A percentile compares a stretch with the other conserved stretches of the same genome.
phyloP scores from a whole-genome alignment of 2,329 filamentous ascomycete genomes.

The Trichoderma breve region DNA sequence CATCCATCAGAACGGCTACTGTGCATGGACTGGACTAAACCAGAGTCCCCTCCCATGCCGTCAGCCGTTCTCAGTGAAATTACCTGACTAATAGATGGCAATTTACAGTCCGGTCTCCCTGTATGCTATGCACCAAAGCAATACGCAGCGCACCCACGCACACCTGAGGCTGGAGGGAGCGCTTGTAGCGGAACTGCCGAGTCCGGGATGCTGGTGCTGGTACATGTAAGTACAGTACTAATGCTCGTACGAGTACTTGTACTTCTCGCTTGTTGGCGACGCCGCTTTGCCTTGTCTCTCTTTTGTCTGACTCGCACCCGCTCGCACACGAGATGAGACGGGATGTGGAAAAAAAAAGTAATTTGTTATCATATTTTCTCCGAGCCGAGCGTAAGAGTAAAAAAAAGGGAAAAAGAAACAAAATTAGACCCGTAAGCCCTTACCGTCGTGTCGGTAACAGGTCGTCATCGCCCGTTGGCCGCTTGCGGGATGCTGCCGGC shows the following conservation, averaged over 20 bases:
- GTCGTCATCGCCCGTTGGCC: neutral
- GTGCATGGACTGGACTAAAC: neutral
- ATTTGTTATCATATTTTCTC: neutral
- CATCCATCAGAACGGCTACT: neutral
- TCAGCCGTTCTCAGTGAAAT: neutral
- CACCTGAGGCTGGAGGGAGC: neutral
- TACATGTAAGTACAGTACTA: neutral
- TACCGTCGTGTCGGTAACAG: slow-evolving; percentile 9
- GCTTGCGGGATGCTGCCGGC: neutral
- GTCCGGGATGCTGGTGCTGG: neutral
- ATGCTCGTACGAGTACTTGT: neutral
- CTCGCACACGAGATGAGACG: neutral
- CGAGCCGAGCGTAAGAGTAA: neutral
- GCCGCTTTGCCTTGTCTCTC: neutral
- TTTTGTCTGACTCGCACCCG: neutral
- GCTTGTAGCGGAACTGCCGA: slow-evolving; percentile 6
- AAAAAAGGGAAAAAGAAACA: neutral
- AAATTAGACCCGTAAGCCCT: neutral
- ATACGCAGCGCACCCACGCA: neutral
- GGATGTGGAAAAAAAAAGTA: neutral
- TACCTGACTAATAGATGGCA: neutral
- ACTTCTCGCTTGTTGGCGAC: neutral
- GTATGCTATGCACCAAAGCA: neutral
- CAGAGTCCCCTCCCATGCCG: neutral
- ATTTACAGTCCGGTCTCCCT: neutral